These are phyloP conservation scores for Cladophialophora bantiana DNA, from an alignment of 2,329 filamentous ascomycete genomes.

Conservation along the genomic window DNA sequence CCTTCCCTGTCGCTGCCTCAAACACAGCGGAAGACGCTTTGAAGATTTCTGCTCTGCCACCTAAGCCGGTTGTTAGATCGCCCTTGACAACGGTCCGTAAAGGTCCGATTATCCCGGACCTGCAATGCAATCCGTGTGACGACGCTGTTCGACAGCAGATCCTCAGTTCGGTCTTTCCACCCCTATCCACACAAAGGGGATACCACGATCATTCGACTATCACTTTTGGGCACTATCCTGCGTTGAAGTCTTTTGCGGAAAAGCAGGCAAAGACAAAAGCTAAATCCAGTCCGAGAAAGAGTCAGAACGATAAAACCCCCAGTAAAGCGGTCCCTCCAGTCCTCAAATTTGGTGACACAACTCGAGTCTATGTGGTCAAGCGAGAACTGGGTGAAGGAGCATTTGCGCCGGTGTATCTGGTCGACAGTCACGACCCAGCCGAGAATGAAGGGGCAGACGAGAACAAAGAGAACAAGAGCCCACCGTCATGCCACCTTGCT, in stretches of 20 bases:
- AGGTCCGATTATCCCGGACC: slow-evolving; percentile 77
- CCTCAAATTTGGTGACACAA: slow-evolving; percentile 71
- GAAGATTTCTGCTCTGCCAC: slow-evolving; percentile 22
- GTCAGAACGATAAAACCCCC: slow-evolving; percentile 62
- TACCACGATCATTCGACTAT: slow-evolving; percentile 76
- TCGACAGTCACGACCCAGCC: slow-evolving; percentile 72
- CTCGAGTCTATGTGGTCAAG: slow-evolving; percentile 76
- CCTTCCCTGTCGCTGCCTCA: neutral
- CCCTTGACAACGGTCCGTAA: slow-evolving; percentile 48
- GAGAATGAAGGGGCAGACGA: slow-evolving; percentile 54
- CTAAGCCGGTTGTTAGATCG: slow-evolving; percentile 37
- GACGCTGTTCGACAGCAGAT: slow-evolving; percentile 77
- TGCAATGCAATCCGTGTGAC: slow-evolving; percentile 88
- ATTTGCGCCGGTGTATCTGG: slow-evolving; percentile 93
- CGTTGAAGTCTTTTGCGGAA: slow-evolving; percentile 84
- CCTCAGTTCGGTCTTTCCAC: slow-evolving; percentile 74
- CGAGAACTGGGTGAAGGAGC: slow-evolving; percentile 90
- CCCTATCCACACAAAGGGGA: slow-evolving; percentile 75
- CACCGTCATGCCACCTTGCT: slow-evolving; percentile 46
- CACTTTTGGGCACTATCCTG: slow-evolving; percentile 70
- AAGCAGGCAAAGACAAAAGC: slow-evolving; percentile 57
- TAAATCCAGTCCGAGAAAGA: slow-evolving; percentile 53
- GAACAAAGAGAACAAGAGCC: slow-evolving; percentile 53
- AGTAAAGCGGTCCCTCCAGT: slow-evolving; percentile 66
- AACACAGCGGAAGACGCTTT: slow-evolving; percentile 35